Percentiles rank a stretch among this genome's conserved stretches.
These are phyloP conservation scores for Suillus clintonianus DNA, from an alignment of 768 basidiomycete species.

Conservation along the genomic window DNA sequence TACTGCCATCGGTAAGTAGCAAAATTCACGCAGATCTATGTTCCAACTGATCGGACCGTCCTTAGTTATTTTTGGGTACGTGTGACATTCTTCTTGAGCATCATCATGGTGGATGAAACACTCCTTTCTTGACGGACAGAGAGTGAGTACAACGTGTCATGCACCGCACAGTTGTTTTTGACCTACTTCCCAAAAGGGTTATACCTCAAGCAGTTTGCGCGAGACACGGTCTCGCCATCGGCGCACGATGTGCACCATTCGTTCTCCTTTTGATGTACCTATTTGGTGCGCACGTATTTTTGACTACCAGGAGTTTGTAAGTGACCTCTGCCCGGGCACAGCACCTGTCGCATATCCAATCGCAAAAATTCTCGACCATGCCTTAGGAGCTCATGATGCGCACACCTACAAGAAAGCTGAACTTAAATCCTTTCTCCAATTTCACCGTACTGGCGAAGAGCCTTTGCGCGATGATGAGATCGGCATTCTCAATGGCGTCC, in stretches of 20 bases:
- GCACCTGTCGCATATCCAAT: constrained; percentile 78
- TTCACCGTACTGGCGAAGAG: constrained; percentile 76
- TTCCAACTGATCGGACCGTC: constrained; percentile 4
- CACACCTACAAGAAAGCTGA: constrained; percentile 84
- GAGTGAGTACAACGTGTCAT: background rate
- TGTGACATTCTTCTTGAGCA: constrained; percentile 2
- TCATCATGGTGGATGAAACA: background rate
- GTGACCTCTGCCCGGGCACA: constrained; percentile 17
- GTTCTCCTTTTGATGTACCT: constrained; percentile 75
- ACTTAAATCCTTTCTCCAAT: constrained; percentile 76
- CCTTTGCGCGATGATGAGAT: constrained; percentile 80
- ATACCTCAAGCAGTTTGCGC: constrained; percentile 76
- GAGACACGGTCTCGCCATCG: constrained; percentile 78
- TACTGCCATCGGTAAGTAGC: constrained; percentile 47
- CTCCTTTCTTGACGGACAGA: background rate
- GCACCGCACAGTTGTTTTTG: background rate
- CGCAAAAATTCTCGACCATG: constrained; percentile 73
- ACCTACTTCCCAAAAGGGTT: constrained; percentile 40
- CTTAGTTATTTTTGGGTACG: constrained; percentile 83
- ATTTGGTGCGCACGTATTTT: constrained; percentile 31
- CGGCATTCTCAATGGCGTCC: constrained; percentile 74
- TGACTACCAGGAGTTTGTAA: constrained; percentile 1
- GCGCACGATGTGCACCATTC: constrained; percentile 75
- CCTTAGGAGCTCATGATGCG: constrained; percentile 72
- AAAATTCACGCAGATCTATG: background rate